Evolutionary conservation across 164 flowering plant species (phyloP).

Genomic region (Piper longum): DNA sequence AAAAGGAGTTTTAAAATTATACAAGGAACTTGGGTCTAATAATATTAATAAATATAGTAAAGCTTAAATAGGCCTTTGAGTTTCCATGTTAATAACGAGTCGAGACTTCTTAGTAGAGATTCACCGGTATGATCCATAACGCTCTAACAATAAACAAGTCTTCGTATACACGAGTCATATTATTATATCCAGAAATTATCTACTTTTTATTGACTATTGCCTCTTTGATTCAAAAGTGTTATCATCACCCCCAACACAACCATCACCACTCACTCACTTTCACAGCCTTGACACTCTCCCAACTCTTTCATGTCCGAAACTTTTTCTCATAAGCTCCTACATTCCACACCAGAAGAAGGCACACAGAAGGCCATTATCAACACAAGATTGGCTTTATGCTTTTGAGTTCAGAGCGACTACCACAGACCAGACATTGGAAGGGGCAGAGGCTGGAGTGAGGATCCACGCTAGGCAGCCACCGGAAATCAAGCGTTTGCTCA

Average conservation of each 20-base stretch:
- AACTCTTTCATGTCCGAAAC: conserved; percentile 1
- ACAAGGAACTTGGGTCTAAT: no score
- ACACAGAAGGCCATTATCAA: not conserved
- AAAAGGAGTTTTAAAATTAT: no score
- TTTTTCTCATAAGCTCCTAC: conserved; percentile 3
- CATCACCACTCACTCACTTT: not conserved
- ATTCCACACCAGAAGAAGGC: conserved; percentile 5
- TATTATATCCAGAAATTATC: no score
- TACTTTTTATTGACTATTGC: no score
- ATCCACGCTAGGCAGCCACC: conserved; percentile 31
- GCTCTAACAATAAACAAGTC: no score
- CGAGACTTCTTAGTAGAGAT: no score
- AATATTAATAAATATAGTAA: no score
- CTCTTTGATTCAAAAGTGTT: no score
- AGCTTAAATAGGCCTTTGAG: no score
- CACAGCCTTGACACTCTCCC: not conserved
- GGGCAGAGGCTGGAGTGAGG: conserved; percentile 35
- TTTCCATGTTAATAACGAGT: no score
- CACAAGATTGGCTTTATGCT: conserved; percentile 13
- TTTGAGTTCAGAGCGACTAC: conserved; percentile 38
- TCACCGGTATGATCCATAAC: no score
- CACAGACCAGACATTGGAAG: conserved; percentile 53
- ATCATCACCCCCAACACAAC: not conserved
- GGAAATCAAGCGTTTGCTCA: conserved; percentile 27
- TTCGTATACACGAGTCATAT: no score